Evolutionary conservation across 441 rosid species (phyloP), one percentile per base, ranked within the genome.

Genomic region (Hura crepitans): DNA sequence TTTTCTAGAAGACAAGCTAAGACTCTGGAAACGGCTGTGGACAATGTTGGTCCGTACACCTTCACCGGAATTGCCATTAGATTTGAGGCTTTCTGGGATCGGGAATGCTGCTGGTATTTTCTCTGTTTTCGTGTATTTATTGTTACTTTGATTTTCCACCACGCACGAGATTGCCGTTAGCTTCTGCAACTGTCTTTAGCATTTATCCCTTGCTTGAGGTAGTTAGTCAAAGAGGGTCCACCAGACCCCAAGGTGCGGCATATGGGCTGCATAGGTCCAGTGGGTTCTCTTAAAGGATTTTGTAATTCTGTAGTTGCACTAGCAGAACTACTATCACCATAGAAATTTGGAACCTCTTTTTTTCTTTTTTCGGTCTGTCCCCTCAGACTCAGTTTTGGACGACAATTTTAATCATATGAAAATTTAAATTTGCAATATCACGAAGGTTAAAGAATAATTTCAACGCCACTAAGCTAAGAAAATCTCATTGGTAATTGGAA

Each of bases 21-120:
- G 22, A 84, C 94, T 71, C 94, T 80, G 15, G 86, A 80, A 22
- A 86, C 91, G 0, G 89, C 87, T 0, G 94, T 83, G 61, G 89
- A 86, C 30, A 84, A n/a, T 6, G 91, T 72, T 8, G 88, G 88
- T 6, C 94, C 91, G 80, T 85, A 85, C 66, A 86, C 83, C 74
- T 82, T 84, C 65, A 86, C 87, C 18, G 88, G 86, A 70, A 78
- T 74, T 23, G 85, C 86, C 88, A 82, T 82, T 68, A 43, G 53
- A 11, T 15, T 25, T 13, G 23, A 39, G 30, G 35, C 9, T 39
- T 23, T 18, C 12, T 6, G 11, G 68, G 12, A 27, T 43, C 28
- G 37, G 17, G 31, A n/a, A 30, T 35, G 66, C 46, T 25, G 8
- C 17, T 43, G 20, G 25, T 45, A 51, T n/a, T 62, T 10, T n/a